Evolutionary conservation across 2,329 filamentous ascomycete species (phyloP), one percentile per base, ranked within the genome.

Genomic region (Paradendryphiella salina): DNA sequence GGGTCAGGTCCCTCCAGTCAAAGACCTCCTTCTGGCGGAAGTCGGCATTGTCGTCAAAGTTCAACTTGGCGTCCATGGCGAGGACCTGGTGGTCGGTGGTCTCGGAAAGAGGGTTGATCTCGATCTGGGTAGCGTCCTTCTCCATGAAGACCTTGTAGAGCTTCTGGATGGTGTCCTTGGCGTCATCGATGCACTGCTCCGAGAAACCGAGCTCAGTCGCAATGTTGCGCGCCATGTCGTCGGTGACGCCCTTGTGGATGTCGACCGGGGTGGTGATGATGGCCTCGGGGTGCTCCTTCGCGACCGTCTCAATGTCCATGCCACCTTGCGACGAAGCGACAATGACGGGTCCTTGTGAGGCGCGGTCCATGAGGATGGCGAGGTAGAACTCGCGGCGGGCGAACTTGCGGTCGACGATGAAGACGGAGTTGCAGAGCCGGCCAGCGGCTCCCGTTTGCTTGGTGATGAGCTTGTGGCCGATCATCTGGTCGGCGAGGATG

Each of bases 361-460:
- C 85, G 72, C 94, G 90, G 82, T 99, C 94, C 94, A 99, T 97
- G 69, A 99, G 87, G 71, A 99, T 88, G 71, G 94, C 94, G 52
- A 99, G 87, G 82, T 99, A 99, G 82, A 99, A 99, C 79, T 99
- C 94, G 73, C 94, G 88, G 65, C 94, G 91, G 67, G 94, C 94
- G 73, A 96, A 99, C 83, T 99, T 99, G 84, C 94, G 92, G 84
- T 99, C 94, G 80, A 93, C 96, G 75, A 99, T 97, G 82, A 96
- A 97, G 74, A 99, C 94, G 60, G 92, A 85, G 78, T 89, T 97
- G 85, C 94, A 99, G 75, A 96, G 85, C 76, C 94, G 90, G 73
- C 94, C 94, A 67, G 78, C 84, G 66, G 93, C 90, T 75, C 94
- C 94, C 52, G 94, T 99, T 83, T 99, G 94, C 86, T 99, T 99